These are phyloP conservation scores for Scutellaria galericulata DNA, from an alignment of 257 asterid genomes.

Conservation along the genomic window DNA sequence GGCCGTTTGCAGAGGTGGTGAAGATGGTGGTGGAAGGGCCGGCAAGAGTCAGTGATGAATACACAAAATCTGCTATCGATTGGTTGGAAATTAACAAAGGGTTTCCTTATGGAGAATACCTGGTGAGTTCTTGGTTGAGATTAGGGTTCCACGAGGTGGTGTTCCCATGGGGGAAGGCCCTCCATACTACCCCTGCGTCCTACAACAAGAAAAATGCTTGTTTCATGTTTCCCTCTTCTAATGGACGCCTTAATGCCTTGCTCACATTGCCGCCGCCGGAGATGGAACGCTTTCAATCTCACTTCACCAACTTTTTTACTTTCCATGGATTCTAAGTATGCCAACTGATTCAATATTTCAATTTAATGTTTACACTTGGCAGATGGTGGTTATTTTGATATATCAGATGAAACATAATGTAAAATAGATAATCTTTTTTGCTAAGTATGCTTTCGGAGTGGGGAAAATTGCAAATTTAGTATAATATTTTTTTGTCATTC, in stretches of 20 bases:
- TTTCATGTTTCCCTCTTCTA: constrained; percentile 39
- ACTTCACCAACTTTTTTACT: constrained; percentile 17
- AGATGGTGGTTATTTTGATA: too few relatives aligned
- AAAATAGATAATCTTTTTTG: too few relatives aligned
- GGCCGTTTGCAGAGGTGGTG: constrained; percentile 51
- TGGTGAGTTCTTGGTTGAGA: constrained; percentile 76
- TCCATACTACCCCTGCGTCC: constrained; percentile 63
- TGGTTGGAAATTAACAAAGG: constrained; percentile 74
- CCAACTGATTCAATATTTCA: too few relatives aligned
- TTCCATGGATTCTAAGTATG: too few relatives aligned
- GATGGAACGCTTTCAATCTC: constrained; percentile 39
- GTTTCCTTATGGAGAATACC: constrained; percentile 73
- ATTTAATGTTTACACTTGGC: too few relatives aligned
- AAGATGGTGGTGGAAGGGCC: constrained; percentile 55
- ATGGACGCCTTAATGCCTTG: constrained; percentile 40
- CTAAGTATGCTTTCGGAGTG: too few relatives aligned
- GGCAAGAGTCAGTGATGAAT: constrained; percentile 55
- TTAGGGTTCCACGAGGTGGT: constrained; percentile 61
- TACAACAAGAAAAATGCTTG: constrained; percentile 42
- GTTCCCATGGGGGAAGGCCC: constrained; percentile 80
- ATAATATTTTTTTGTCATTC: too few relatives aligned
- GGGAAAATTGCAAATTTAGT: too few relatives aligned
- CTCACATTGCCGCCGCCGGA: constrained; percentile 42
- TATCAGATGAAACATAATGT: too few relatives aligned
- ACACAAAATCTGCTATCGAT: constrained; percentile 64